Conservation (phyloP, 2,329 filamentous ascomycete species). For the Monosporascus sp. region DNA sequence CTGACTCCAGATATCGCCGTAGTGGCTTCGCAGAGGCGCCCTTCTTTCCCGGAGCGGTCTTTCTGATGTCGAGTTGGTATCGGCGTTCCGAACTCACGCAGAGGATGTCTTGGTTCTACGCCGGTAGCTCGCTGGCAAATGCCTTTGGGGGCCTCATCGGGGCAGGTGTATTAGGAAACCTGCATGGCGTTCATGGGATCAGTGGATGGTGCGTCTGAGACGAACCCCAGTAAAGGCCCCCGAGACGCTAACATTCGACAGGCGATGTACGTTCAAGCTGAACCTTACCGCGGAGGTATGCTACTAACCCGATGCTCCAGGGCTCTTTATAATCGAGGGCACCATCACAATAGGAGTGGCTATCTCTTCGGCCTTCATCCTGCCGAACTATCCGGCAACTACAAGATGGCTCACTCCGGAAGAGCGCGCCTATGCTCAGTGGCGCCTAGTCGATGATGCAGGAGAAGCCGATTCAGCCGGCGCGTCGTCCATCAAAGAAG, state of each 20-base stretch:
- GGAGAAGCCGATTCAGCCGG: conserved; percentile 38
- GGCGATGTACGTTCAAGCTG: conserved; percentile 15
- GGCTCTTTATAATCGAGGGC: conserved; percentile 36
- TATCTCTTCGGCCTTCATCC: conserved; percentile 27
- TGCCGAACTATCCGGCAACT: conserved; percentile 50
- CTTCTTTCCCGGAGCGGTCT: conserved; percentile 44
- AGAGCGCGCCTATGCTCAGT: conserved; percentile 48
- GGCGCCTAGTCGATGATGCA: conserved; percentile 44
- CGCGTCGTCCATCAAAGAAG: conserved; percentile 35
- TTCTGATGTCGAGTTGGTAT: conserved; percentile 43
- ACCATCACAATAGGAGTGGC: conserved; percentile 34
- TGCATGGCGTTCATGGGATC: conserved; percentile 33
- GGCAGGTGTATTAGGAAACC: conserved; percentile 41
- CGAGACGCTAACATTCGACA: conserved; percentile 2
- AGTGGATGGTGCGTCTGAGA: conserved; percentile 28
- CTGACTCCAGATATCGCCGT: too few species aligned
- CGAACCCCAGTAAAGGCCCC: neutral
- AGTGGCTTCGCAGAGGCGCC: conserved; percentile 37
- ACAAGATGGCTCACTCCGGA: conserved; percentile 47
- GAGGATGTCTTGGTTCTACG: conserved; percentile 43
- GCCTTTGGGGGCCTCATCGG: conserved; percentile 47
- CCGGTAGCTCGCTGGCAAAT: conserved; percentile 42
- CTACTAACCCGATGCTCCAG: neutral
- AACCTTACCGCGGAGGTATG: too few species aligned
- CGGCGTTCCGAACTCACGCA: conserved; percentile 37